phyloP scores from a whole-genome alignment of 306 rosid genomes.

The Hylodesmum podocarpum region DNA sequence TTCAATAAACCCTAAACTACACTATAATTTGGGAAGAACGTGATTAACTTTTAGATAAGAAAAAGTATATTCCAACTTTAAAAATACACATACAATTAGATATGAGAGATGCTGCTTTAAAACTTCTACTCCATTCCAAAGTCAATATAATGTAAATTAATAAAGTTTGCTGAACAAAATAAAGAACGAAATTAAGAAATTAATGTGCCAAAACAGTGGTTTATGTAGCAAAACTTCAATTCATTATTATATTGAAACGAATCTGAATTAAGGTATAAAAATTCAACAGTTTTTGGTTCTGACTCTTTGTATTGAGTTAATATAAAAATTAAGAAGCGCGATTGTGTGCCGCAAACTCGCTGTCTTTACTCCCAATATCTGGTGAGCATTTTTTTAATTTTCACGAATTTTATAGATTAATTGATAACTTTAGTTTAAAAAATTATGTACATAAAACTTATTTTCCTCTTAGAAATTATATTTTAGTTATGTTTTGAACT shows the following conservation, averaged over 20 bases:
- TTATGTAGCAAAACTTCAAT: background rate
- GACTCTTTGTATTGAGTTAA: background rate
- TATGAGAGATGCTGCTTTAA: constrained; percentile 1
- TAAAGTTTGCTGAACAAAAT: background rate
- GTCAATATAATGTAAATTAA: background rate
- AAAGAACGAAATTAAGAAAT: background rate
- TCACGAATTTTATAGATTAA: too few relatives aligned
- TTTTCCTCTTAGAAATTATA: too few relatives aligned
- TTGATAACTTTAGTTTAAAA: too few relatives aligned
- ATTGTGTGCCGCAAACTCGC: too few relatives aligned
- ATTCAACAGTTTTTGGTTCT: background rate
- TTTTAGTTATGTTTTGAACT: too few relatives aligned
- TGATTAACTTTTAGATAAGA: background rate
- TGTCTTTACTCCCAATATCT: too few relatives aligned
- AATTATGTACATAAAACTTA: too few relatives aligned
- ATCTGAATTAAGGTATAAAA: background rate
- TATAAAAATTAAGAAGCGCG: too few relatives aligned
- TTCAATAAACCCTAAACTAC: background rate
- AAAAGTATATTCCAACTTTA: background rate
- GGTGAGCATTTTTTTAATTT: too few relatives aligned
- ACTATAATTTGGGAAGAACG: background rate
- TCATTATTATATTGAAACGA: background rate
- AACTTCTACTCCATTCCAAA: background rate
- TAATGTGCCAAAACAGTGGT: background rate
- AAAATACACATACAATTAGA: background rate